Base-by-base conservation (phyloP, 2,329 filamentous ascomycete species). In the Arthrobotrys entomopaga region DNA sequence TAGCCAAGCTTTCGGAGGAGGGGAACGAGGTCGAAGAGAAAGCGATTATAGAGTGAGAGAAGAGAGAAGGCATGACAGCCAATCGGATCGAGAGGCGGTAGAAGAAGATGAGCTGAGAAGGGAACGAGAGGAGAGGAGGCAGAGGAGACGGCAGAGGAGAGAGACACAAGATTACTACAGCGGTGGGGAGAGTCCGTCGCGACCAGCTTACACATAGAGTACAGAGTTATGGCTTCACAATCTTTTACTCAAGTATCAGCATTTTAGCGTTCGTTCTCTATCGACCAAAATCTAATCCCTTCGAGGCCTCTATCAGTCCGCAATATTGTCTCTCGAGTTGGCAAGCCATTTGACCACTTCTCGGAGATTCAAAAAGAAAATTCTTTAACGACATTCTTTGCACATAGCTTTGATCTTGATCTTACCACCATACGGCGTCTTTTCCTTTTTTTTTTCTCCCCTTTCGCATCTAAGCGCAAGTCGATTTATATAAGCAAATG, bases 141-240 rank as follows among this genome's bases (percentile, higher is more conserved):
- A 67, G 22, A 50, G 64, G 16, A 67, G 71, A 19, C 64, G 71
- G 48, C 64, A 65, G 64, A 69, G 53, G 15, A 75, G 65, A 40
- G 61, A 74, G 48, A 67, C 69, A 11, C 53, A 63, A 8, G 71
- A 70, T 46, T 70, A 70, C 56, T 60, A 65, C n/a, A 73, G 61
- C 50, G 69, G 69, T 19, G 69, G 61, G 3, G 69, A 73, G 38
- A 73, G 63, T 20, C 69, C 69, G 2, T 52, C 53, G 34, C 58
- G 52, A 19, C 50, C 46, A n/a, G 63, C 56, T 26, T 73, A 73
- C 38, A 63, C 56, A 16, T 73, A 66, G 42, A 49, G 40, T 16
- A n/a, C 19, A 19, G 48, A 48, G 34, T 29, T 48, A 40, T 48
- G 42, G 20, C 11, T 48, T 34, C 42, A 16, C 42, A 46, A 46